Base-by-base conservation (phyloP, 2,329 filamentous ascomycete species). In the Penicillium sp. region DNA sequence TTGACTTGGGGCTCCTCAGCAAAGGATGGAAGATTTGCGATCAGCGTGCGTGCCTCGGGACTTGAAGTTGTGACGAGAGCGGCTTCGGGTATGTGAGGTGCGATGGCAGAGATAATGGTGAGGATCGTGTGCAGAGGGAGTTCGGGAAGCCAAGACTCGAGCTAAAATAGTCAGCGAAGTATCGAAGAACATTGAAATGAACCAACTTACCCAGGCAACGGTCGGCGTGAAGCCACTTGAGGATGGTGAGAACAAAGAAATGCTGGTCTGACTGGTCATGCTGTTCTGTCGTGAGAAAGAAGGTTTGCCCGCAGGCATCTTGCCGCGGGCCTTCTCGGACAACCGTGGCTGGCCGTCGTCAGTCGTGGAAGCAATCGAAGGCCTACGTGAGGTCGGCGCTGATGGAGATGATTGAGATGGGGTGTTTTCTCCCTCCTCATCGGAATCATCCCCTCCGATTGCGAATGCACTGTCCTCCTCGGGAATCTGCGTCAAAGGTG, bases 241-340 rank as follows among this genome's bases (percentile, higher is more conserved):
- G 8, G 74, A 66, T 2, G 76, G 74, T 39, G 75, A 70, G 12
- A 75, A 73, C 15, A 77, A 66, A 9, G 80, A 76, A 54, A 82
- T 72, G 51, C 79, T 80, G 41, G 73, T 77, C 23, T 95, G 72
- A 55, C 87, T 95, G 1, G 85, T 85, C 17, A 82, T 85, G 62
- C 88, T 93, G 57, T 92, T 95, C 57, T 95, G 88, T 12, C 90
- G 75, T 0, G 89, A 95, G 60, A 95, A 95, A 2, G 77, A 77
- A n/a, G 78, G 76, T 33, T 82, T 74, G 1, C 85, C 84, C 9
- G 85, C 87, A 17, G 90, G 92, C 80, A 94, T 87, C 65, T 98
- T 98, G 6, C 92, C 92, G 33, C 92, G 75, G 11, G 92, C 92
- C 62, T 96, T 98, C 64, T 96, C 92, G 13, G 90, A 95, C 85